Percentiles rank a stretch among this genome's conserved stretches.
Evolutionary conservation across 495 filamentous ascomycete species (phyloP).

Genomic region (Penicillium canescens): DNA sequence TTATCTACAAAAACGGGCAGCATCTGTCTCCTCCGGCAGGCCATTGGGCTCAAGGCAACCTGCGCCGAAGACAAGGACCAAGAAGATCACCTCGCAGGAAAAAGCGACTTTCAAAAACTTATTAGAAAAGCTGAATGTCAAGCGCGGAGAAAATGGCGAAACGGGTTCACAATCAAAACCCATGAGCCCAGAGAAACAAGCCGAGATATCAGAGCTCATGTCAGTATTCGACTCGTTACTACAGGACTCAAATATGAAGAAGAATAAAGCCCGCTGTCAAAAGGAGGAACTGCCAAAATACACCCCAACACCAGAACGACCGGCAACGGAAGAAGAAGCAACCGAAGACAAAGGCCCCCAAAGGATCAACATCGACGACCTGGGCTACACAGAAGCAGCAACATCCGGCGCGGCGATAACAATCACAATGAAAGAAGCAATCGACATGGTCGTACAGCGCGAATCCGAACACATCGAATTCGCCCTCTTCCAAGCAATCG

Average conservation of each 20-base stretch:
- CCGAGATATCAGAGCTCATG: slow-evolving; percentile 29
- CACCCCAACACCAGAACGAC: background rate
- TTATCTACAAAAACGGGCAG: slow-evolving; percentile 29
- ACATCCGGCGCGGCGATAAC: background rate
- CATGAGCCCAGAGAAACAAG: slow-evolving; percentile 9
- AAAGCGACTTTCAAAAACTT: slow-evolving; percentile 28
- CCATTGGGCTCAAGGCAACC: background rate
- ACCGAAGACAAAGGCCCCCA: background rate
- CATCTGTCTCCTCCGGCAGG: slow-evolving; percentile 2
- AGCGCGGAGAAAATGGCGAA: slow-evolving; percentile 2
- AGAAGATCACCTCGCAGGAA: slow-evolving; percentile 28
- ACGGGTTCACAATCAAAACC: background rate
- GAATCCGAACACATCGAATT: slow-evolving; percentile 30
- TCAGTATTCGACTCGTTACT: slow-evolving; percentile 31
- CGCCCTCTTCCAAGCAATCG: slow-evolving; percentile 27
- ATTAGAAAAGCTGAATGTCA: slow-evolving; percentile 22
- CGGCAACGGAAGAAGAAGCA: slow-evolving; percentile 5
- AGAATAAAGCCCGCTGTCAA: background rate
- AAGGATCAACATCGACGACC: slow-evolving; percentile 17
- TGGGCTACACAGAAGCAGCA: slow-evolving; percentile 21
- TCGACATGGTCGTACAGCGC: slow-evolving; percentile 28
- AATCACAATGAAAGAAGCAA: slow-evolving; percentile 24
- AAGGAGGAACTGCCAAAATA: background rate
- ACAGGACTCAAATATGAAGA: slow-evolving; percentile 16
- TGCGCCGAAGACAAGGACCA: background rate